A percentile compares a stretch with the other conserved stretches of the same genome.
These are phyloP conservation scores for Suillus subaureus DNA, from an alignment of 768 basidiomycete species.

Conservation along the genomic window DNA sequence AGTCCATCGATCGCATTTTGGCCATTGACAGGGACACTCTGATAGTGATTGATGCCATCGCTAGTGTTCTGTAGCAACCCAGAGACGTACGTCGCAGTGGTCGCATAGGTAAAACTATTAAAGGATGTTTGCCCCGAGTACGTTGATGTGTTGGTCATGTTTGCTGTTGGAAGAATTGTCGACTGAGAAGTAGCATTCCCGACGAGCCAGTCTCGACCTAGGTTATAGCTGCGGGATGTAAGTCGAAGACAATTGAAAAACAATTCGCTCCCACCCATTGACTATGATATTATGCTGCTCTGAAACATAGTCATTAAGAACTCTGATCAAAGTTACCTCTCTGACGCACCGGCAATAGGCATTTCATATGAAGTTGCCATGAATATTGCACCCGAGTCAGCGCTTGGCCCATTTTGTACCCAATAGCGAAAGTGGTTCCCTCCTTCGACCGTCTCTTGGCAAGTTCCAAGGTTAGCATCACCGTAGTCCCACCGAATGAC, in stretches of 20 bases:
- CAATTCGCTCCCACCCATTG: conserved; percentile 53
- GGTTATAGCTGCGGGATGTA: conserved; percentile 56
- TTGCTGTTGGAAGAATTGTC: conserved; percentile 25
- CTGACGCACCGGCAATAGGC: conserved; percentile 55
- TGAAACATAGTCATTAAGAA: conserved; percentile 19
- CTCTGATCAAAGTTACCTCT: conserved; percentile 3
- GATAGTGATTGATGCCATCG: conserved; percentile 67
- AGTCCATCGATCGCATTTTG: conserved; percentile 78
- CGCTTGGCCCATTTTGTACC: conserved; percentile 69
- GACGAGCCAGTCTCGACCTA: conserved; percentile 84
- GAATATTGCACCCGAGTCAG: conserved; percentile 73
- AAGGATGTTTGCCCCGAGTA: conserved; percentile 66
- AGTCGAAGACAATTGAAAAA: background rate
- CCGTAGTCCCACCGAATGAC: conserved; percentile 88
- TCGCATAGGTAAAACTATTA: conserved; percentile 74
- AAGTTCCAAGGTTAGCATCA: conserved; percentile 79
- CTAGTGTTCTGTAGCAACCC: conserved; percentile 74
- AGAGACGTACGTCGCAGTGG: conserved; percentile 64
- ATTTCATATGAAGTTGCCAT: conserved; percentile 76
- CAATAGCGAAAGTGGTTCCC: conserved; percentile 91
- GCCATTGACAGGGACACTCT: conserved; percentile 51
- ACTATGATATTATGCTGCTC: conserved; percentile 70
- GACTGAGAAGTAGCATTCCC: conserved; percentile 71
- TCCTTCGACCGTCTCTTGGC: conserved; percentile 82
- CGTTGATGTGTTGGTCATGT: conserved; percentile 49